A percentile compares a stretch with the other conserved stretches of the same genome.
Evolutionary conservation across 306 rosid species (phyloP).

Genomic region (Citrullus amarus): DNA sequence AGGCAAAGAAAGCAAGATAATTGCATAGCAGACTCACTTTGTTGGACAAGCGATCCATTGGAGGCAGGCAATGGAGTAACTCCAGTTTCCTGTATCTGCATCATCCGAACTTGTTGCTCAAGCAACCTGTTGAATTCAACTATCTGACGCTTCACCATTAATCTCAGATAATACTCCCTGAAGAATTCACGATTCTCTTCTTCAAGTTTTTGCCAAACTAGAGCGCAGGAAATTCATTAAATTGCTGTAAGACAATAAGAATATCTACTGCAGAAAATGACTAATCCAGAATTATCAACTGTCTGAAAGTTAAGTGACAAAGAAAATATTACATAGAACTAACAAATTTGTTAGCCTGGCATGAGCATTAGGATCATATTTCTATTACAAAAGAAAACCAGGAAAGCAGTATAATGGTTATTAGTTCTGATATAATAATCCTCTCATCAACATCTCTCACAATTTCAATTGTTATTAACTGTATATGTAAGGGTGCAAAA

Average conservation of each 20-base stretch:
- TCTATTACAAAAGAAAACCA: not conserved
- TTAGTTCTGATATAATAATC: not conserved
- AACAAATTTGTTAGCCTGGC: not conserved
- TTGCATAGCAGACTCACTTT: constrained; percentile 26
- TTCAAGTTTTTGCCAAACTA: constrained; percentile 96
- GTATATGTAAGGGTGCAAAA: not conserved
- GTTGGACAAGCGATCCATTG: constrained; percentile 52
- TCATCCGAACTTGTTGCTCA: constrained; percentile 53
- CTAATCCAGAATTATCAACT: not conserved
- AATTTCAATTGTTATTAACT: not conserved
- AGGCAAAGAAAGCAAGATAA: not conserved
- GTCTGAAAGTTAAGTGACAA: not conserved
- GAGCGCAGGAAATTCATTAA: constrained; percentile 14
- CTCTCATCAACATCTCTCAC: not conserved
- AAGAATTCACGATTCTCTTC: constrained; percentile 88
- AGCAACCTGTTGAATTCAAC: constrained; percentile 70
- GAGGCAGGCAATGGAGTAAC: constrained; percentile 44
- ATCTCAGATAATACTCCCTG: constrained; percentile 72
- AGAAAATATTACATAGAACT: not conserved
- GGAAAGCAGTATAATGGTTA: not conserved
- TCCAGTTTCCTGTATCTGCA: constrained; percentile 42
- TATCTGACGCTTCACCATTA: constrained; percentile 79
- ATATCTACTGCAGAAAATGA: not conserved
- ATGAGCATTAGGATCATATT: not conserved
- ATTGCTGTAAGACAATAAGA: not conserved